These are phyloP conservation scores for Talaromyces thailandensis DNA, from an alignment of 495 filamentous ascomycete species.

Conservation along the genomic window DNA sequence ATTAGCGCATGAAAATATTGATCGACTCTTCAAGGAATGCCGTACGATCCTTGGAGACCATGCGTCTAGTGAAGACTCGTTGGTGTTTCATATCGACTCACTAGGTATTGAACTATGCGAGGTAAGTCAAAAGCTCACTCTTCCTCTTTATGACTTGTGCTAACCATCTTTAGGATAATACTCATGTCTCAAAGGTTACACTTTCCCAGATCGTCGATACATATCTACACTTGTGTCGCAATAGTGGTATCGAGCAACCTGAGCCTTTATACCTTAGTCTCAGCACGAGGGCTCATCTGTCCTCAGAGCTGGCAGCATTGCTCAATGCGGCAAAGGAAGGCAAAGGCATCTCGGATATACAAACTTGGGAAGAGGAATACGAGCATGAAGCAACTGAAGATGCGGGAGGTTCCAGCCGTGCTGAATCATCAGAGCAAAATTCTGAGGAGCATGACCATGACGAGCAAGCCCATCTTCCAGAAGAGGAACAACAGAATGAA, in stretches of 20 bases:
- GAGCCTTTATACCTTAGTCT: conserved; percentile 51
- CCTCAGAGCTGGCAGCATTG: conserved; percentile 39
- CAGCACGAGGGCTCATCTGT: conserved; percentile 28
- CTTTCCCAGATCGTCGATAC: conserved; percentile 49
- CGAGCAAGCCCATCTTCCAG: neutral
- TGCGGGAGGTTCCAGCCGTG: neutral
- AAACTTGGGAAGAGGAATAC: conserved; percentile 27
- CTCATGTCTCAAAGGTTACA: conserved; percentile 31
- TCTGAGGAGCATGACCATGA: conserved; percentile 11
- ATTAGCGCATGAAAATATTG: conserved; percentile 47
- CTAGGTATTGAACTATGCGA: conserved; percentile 65
- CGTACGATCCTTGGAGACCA: conserved; percentile 59
- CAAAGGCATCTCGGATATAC: conserved; percentile 48
- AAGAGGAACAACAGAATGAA: neutral
- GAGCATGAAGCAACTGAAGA: conserved; percentile 16
- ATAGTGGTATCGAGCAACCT: conserved; percentile 47
- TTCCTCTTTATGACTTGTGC: conserved; percentile 11
- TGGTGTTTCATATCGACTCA: conserved; percentile 57
- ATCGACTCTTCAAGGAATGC: conserved; percentile 53
- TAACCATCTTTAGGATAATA: conserved; percentile 35
- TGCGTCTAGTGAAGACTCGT: conserved; percentile 56
- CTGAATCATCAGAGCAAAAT: neutral
- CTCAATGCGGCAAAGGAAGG: conserved; percentile 45
- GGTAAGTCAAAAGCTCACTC: conserved; percentile 34
- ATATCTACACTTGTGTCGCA: conserved; percentile 46